Evolutionary conservation across 129 eudicot genomes (phyloP).

Genomic region (Smallanthus sonchifolius): DNA sequence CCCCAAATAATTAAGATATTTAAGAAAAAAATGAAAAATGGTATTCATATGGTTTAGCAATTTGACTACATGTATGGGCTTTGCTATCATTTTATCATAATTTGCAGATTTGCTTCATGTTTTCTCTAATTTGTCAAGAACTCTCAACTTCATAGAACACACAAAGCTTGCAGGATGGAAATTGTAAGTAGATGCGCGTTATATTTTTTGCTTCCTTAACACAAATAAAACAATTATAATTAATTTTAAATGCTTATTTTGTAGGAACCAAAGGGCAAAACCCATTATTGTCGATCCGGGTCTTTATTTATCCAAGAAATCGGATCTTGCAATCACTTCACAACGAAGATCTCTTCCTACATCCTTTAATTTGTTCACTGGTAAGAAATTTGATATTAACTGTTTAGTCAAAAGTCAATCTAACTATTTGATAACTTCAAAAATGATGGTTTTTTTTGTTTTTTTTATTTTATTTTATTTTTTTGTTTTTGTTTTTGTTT

Average conservation of each 20-base stretch:
- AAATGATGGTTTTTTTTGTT: too few relatives aligned
- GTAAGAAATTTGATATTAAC: conserved; percentile 33
- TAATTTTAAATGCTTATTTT: conserved; percentile 1
- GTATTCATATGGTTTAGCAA: too few relatives aligned
- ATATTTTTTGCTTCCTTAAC: background rate
- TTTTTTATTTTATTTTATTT: too few relatives aligned
- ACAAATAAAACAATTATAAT: background rate
- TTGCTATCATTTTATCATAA: background rate
- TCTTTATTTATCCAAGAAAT: conserved; percentile 87
- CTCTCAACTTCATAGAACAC: conserved; percentile 88
- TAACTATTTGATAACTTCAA: background rate
- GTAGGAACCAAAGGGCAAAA: conserved; percentile 91
- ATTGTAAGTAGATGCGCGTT: conserved; percentile 48
- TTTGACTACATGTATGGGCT: too few relatives aligned
- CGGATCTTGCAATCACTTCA: conserved; percentile 84
- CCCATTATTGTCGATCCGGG: conserved; percentile 94
- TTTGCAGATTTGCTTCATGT: conserved; percentile 90
- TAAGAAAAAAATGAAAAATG: too few relatives aligned
- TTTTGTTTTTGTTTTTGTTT: too few relatives aligned
- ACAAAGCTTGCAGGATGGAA: conserved; percentile 92
- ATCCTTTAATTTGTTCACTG: conserved; percentile 83
- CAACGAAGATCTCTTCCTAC: conserved; percentile 95
- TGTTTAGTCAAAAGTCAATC: background rate
- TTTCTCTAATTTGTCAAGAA: conserved; percentile 84
- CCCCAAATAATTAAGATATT: too few relatives aligned